Base-by-base conservation (phyloP, 345 rosid species). In the Populus tremula region DNA sequence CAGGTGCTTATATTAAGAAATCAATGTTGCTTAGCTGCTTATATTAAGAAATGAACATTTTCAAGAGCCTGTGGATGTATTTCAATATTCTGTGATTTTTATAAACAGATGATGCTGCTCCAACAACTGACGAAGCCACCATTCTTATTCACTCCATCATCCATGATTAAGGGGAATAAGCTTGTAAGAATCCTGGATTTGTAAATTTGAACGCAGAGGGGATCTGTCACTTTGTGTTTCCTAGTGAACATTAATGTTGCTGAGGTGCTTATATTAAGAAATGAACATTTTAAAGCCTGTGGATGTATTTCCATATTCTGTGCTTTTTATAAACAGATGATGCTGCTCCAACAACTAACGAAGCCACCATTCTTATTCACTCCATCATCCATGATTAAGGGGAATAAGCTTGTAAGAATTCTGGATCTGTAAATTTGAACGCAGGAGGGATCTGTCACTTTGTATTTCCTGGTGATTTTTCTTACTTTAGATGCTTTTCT, bases 331-430 rank as follows among this genome's bases (percentile, higher is more conserved):
- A 61, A 78, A 62, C 89, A 87, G 94, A 83, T 63, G 90, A 74
- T 80, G 95, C 87, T 62, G 92, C 81, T 76, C 97, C 92, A 8
- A 82, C 92, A 2, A 71, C 83, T 10, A 92, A 91, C 27, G 97
- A 94, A 81, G 97, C 92, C 54, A 71, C 93, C 72, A 86, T 92
- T 76, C 71, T 92, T 59, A 87, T 94, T 65, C 93, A 92, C 82
- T 79, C 92, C 77, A 87, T 87, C 75, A 77, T 92, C 73, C 90
- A 81, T 71, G 94, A 89, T 70, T 88, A 77, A 86, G 35, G 13
- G 12, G 11, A 21, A 4, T 10, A 3, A 41, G 29, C 45, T 77
- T 10, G 47, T 41, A 41, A 41, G 0, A 0, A 41, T 41, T 41
- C 47, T 41, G 47, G 47, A 3, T 41, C 11, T 41, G 47, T 41